Evolutionary conservation across 108 stramenopile species (phyloP).

Genomic region (Nitzschia putrida): DNA sequence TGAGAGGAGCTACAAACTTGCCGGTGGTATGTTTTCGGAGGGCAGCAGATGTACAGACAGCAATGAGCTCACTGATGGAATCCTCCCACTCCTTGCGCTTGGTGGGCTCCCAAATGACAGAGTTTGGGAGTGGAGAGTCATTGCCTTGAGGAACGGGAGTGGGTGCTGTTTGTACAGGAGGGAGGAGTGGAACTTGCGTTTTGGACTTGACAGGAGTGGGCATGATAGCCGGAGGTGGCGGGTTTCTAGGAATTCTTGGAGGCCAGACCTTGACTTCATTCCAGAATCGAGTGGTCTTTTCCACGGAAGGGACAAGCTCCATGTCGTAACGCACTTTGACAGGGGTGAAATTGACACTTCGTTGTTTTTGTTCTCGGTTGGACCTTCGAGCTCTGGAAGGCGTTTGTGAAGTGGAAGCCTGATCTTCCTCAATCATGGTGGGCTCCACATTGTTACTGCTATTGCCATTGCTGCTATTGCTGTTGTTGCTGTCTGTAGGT

Average conservation of each 20-base stretch:
- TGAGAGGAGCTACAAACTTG: slow-evolving; percentile 47
- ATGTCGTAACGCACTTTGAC: slow-evolving; percentile 46
- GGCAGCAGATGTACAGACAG: slow-evolving; percentile 58
- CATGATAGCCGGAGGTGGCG: slow-evolving; percentile 3
- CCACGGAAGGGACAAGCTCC: slow-evolving; percentile 45
- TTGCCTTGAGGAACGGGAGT: slow-evolving; percentile 2
- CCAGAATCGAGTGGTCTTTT: slow-evolving; percentile 3
- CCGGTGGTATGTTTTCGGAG: slow-evolving; percentile 26
- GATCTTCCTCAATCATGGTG: no score
- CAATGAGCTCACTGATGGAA: slow-evolving; percentile 52
- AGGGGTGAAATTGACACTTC: slow-evolving; percentile 4
- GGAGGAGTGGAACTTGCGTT: neutral
- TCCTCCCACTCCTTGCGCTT: slow-evolving; percentile 70
- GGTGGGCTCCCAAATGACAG: slow-evolving; percentile 55
- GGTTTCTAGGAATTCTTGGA: slow-evolving; percentile 1
- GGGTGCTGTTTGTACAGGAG: slow-evolving; percentile 2
- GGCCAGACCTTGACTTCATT: slow-evolving; percentile 13
- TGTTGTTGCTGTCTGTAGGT: neutral
- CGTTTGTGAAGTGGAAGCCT: no score
- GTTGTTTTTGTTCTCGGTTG: slow-evolving; percentile 13
- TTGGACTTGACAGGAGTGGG: neutral
- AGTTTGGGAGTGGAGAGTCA: slow-evolving; percentile 5
- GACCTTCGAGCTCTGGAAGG: neutral
- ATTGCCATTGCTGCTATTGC: neutral
- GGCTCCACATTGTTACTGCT: neutral